Base-by-base conservation (phyloP, 768 basidiomycete genomes). In the Lactarius trivialis region DNA sequence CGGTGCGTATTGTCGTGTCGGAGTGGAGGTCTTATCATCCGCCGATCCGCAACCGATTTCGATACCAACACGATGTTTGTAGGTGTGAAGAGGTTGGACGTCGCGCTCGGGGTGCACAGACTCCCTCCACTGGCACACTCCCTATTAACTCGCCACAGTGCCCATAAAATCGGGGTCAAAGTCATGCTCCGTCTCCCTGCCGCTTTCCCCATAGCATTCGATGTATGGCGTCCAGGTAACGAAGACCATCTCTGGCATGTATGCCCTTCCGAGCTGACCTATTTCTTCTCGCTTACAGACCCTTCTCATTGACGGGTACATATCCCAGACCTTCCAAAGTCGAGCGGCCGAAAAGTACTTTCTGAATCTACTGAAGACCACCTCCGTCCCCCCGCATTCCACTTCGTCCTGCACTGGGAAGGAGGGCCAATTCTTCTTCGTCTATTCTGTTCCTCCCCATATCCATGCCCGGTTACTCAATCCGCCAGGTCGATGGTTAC, bases 81-180 rank as follows among this genome's bases (percentile, higher is more conserved):
- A 86, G 88, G 89, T 30, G 30, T 30, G 3, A 30, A 30, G 30
- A 6, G 30, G 30, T 30, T 30, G 30, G 30, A 30, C 30, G 30
- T 30, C 14, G 12, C 24, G 5, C 45, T 15, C 24, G 24, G 45
- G 24, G 5, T 48, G 21, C 14, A 48, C 24, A 48, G 45, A 5
- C 24, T 15, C 21, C 24, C 45, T n/a, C n/a, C n/a, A n/a, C n/a
- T n/a, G n/a, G n/a, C 24, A 24, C 2, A 4, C 24, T 12, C 21
- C 24, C 21, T 21, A 12, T 24, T 4, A 48, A 48, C 24, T 14
- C 24, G 0, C 24, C 43, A 12, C 7, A 21, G 11, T 6, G 11
- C 45, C 21, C 24, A 48, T 48, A 48, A 48, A 48, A 12, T 37
- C 36, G n/a, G n/a, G n/a, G n/a, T n/a, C n/a, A n/a, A n/a, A 43